phyloP scores from a whole-genome alignment of 1,139 yeast genomes.

The Meyerozyma athensensis region DNA sequence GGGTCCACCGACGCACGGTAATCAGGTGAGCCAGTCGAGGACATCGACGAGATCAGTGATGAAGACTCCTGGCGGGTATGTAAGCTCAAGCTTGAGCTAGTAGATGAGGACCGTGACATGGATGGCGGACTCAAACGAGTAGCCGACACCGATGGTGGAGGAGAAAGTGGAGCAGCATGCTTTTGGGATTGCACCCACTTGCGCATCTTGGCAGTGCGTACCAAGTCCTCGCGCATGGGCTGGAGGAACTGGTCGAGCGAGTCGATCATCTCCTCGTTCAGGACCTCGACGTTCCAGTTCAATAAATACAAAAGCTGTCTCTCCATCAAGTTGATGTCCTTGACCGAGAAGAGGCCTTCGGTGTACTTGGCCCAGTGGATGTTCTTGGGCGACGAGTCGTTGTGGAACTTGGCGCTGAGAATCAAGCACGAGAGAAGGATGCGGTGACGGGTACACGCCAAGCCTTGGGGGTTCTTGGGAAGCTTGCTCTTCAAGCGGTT shows the following conservation, averaged over 20 bases:
- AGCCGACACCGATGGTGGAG: neutral
- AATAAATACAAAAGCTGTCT: slow-evolving; percentile 64
- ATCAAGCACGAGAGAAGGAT: slow-evolving; percentile 70
- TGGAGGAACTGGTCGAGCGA: slow-evolving; percentile 50
- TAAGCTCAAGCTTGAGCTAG: slow-evolving; percentile 1
- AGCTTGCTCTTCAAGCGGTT: slow-evolving; percentile 54
- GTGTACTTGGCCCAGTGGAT: slow-evolving; percentile 75
- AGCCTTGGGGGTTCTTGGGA: slow-evolving; percentile 68
- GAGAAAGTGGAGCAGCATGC: neutral
- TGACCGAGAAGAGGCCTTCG: slow-evolving; percentile 61
- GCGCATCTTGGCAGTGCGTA: slow-evolving; percentile 36
- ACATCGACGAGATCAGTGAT: neutral
- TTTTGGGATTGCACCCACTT: slow-evolving; percentile 13
- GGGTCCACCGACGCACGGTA: neutral
- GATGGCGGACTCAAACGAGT: neutral
- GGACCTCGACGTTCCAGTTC: slow-evolving; percentile 65
- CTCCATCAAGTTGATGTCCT: slow-evolving; percentile 77
- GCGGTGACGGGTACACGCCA: slow-evolving; percentile 75
- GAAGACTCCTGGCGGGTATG: slow-evolving; percentile 1
- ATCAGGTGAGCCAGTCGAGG: neutral
- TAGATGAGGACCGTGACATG: slow-evolving; percentile 1
- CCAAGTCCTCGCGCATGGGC: slow-evolving; percentile 58
- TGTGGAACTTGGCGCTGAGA: slow-evolving; percentile 67
- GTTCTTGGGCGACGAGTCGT: slow-evolving; percentile 74
- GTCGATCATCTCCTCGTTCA: slow-evolving; percentile 47